Percentiles rank a stretch among this genome's conserved stretches.
phyloP scores from a whole-genome alignment of 2,329 filamentous ascomycete species.

The Didymella sp. region DNA sequence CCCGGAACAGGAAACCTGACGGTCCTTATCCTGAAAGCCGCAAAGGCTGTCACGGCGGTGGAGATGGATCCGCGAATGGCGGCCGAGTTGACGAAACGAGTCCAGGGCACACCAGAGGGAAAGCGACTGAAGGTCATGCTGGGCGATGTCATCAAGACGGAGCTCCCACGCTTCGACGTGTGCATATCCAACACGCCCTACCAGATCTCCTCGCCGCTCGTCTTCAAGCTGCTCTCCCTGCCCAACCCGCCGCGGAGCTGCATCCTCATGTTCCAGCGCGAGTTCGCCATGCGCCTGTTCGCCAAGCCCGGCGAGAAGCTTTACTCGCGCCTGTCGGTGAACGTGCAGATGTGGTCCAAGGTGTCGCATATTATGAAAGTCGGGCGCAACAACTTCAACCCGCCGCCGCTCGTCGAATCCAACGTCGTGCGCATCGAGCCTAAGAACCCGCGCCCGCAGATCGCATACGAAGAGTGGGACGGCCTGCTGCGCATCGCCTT shows the following conservation, averaged over 20 bases:
- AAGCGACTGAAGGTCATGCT: conserved; percentile 86
- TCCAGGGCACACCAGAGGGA: conserved; percentile 80
- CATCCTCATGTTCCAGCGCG: conserved; percentile 95
- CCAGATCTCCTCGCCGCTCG: conserved; percentile 86
- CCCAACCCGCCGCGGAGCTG: conserved; percentile 81
- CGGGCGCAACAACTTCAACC: conserved; percentile 94
- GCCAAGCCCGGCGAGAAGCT: conserved; percentile 87
- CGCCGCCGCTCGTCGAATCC: conserved; percentile 89
- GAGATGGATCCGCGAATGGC: conserved; percentile 97
- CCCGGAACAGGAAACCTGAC: conserved; percentile 91
- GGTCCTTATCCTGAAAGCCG: conserved; percentile 84
- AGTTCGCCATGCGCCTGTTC: conserved; percentile 89
- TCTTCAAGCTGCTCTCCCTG: conserved; percentile 86
- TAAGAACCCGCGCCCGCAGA: conserved; percentile 82
- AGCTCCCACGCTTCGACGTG: conserved; percentile 77
- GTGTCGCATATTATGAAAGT: conserved; percentile 85
- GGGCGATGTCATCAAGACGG: conserved; percentile 90
- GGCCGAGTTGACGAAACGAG: conserved; percentile 90
- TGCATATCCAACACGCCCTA: conserved; percentile 82
- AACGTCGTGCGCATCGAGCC: conserved; percentile 90
- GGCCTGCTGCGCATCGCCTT: conserved; percentile 84
- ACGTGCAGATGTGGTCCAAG: conserved; percentile 89
- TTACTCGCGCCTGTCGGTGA: conserved; percentile 89
- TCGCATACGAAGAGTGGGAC: conserved; percentile 95
- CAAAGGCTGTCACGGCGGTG: conserved; percentile 82